Conservation (phyloP, 2,329 filamentous ascomycete genomes). For the Diplodia sapinea region DNA sequence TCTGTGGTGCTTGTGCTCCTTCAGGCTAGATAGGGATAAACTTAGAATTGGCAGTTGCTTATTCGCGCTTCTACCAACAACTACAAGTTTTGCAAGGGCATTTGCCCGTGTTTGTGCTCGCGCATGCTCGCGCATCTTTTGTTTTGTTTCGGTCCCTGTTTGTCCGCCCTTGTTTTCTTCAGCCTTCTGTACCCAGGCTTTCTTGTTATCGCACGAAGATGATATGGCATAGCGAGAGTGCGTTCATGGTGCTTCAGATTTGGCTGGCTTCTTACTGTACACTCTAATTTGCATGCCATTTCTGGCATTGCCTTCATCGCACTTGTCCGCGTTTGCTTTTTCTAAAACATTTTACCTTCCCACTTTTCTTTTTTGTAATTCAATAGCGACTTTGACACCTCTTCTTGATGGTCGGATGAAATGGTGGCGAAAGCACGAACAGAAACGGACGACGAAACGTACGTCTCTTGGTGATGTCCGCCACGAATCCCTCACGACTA, state of each 20-base stretch:
- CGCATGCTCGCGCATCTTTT: neutral
- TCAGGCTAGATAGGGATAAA: slow-evolving; percentile 22
- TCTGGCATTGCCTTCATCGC: neutral
- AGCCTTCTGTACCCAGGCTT: neutral
- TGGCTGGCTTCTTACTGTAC: slow-evolving; percentile 2
- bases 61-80: neutral
- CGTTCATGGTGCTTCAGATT: slow-evolving; percentile 12
- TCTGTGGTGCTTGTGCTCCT: neutral
- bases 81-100: neutral
- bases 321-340: neutral
- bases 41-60: slow-evolving; percentile 25
- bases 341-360: neutral
- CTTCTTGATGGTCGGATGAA: neutral
- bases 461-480: neutral
- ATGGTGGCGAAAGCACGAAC: neutral
- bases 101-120: neutral
- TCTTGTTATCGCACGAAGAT: neutral
- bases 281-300: neutral
- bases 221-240: slow-evolving; percentile 23
- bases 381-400: neutral
- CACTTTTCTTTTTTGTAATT: slow-evolving; percentile 7
- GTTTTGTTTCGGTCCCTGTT: neutral
- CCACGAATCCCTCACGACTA: slow-evolving; percentile 9
- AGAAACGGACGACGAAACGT: slow-evolving; percentile 13
- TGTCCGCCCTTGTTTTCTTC: neutral